Percentiles rank a stretch among this genome's conserved stretches.
These are phyloP conservation scores for Taiozyma sp. DNA, from an alignment of 1,139 yeast species.

Conservation along the genomic window DNA sequence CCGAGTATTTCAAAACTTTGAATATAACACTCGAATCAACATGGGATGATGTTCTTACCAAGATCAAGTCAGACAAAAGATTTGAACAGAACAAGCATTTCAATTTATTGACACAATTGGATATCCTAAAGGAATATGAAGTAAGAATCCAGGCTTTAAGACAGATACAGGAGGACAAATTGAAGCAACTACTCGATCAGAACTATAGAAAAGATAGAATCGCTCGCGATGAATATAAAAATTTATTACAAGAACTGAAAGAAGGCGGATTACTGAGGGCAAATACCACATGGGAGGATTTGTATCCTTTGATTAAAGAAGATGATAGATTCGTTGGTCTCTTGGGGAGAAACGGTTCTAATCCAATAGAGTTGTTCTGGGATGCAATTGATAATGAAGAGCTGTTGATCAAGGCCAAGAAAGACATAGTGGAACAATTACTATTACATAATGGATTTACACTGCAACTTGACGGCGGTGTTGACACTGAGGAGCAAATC, in stretches of 20 bases:
- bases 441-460: slow-evolving; percentile 33
- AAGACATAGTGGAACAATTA: slow-evolving; percentile 53
- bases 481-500: slow-evolving; percentile 10
- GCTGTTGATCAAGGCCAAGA: slow-evolving; percentile 50
- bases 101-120: slow-evolving; percentile 47
- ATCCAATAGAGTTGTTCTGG: slow-evolving; percentile 74
- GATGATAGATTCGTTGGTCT: slow-evolving; percentile 57
- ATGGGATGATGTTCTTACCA: slow-evolving; percentile 34
- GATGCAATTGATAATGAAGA: slow-evolving; percentile 66
- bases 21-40: slow-evolving; percentile 18
- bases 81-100: slow-evolving; percentile 59
- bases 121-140: slow-evolving; percentile 53
- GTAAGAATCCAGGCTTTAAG: slow-evolving; percentile 41
- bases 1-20: slow-evolving; percentile 37
- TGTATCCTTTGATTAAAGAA: slow-evolving; percentile 47
- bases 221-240: slow-evolving; percentile 57
- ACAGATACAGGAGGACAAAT: slow-evolving; percentile 31
- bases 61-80: slow-evolving; percentile 43
- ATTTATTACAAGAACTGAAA: slow-evolving; percentile 36
- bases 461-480: slow-evolving; percentile 14
- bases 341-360: slow-evolving; percentile 78
- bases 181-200: slow-evolving; percentile 32
- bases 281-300: slow-evolving; percentile 55
- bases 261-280: slow-evolving; percentile 43
- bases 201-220: slow-evolving; percentile 57